phyloP scores from a whole-genome alignment of 805 yeast species.

The Zygoascus biomembranicola region DNA sequence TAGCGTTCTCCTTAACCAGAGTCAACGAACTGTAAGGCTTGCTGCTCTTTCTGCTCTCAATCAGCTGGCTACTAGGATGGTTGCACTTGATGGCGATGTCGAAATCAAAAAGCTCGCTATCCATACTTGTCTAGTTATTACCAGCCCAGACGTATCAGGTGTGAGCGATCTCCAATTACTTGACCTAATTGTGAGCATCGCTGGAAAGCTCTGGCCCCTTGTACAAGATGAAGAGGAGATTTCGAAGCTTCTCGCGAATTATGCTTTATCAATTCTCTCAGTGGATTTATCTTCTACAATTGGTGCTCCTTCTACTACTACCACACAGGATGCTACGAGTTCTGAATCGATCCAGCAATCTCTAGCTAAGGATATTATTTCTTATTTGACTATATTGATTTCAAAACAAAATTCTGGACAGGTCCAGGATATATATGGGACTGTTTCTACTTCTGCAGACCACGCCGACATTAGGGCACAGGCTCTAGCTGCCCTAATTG shows the following conservation, averaged over 20 bases:
- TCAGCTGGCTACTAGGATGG: background rate
- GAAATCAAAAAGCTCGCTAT: background rate
- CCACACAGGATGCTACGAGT: background rate
- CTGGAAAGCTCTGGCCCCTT: background rate
- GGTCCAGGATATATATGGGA: background rate
- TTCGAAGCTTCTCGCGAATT: background rate
- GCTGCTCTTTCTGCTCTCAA: constrained; percentile 17
- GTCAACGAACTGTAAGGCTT: constrained; percentile 19
- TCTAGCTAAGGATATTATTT: background rate
- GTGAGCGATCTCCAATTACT: background rate
- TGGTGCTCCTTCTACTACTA: background rate
- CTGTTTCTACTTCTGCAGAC: background rate
- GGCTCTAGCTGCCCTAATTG: background rate
- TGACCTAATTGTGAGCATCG: background rate
- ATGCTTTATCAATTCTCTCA: background rate
- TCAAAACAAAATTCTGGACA: background rate
- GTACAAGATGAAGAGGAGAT: background rate
- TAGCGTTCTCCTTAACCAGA: constrained; percentile 15
- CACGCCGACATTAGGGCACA: background rate
- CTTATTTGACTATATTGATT: background rate
- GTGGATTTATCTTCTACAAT: background rate
- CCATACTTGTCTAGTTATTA: background rate
- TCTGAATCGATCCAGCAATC: background rate
- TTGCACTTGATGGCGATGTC: background rate
- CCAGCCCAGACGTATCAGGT: background rate